These are phyloP conservation scores for Apium graveolens DNA, from an alignment of 129 eudicot genomes.

Conservation along the genomic window DNA sequence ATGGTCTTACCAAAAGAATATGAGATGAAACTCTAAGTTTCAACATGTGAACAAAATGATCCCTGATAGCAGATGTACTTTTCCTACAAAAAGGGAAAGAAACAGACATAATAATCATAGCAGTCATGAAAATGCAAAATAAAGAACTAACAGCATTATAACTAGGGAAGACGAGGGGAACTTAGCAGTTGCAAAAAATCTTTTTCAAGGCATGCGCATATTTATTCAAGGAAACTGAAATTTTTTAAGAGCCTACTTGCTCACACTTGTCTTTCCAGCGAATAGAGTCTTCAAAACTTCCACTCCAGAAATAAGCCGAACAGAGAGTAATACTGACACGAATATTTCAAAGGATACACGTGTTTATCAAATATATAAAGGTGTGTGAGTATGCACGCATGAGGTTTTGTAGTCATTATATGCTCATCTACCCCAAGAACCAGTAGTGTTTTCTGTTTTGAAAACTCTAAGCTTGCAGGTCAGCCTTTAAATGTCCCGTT, in stretches of 20 bases:
- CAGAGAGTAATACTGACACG: not conserved
- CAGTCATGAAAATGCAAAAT: not conserved
- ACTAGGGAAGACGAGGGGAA: not conserved
- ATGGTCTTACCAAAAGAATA: constrained; percentile 57
- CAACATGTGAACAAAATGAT: constrained; percentile 45
- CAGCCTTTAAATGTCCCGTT: no score
- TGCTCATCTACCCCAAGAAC: not conserved
- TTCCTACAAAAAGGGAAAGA: constrained; percentile 24
- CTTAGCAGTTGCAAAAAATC: not conserved
- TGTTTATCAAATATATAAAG: not conserved
- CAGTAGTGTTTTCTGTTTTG: no score
- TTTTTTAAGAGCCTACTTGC: not conserved
- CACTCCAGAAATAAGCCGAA: not conserved
- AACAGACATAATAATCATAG: constrained; percentile 11
- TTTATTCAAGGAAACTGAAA: not conserved
- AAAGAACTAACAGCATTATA: not conserved
- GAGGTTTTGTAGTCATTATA: not conserved
- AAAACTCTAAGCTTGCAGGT: no score
- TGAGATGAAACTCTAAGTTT: constrained; percentile 67
- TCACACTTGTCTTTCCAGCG: not conserved
- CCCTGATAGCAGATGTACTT: constrained; percentile 36
- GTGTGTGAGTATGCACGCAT: not conserved
- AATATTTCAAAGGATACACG: not conserved
- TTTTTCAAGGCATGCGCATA: not conserved
- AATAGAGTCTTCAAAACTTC: not conserved